Conservation (phyloP, 2,329 filamentous ascomycete species). For the Aspergillus fijiensis region DNA sequence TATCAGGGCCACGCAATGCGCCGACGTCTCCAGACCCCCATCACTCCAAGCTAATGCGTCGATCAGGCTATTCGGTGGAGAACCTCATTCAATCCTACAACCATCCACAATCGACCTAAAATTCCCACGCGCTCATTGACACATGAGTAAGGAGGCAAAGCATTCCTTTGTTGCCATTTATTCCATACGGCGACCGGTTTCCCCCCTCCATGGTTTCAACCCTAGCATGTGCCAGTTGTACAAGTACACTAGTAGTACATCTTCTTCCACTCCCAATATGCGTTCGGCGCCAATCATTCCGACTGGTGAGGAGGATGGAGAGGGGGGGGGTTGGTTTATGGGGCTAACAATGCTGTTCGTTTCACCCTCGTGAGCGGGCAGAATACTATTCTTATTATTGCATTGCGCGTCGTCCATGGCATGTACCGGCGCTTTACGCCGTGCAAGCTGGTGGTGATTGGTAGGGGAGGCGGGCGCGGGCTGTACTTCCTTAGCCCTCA, state of each 20-base stretch:
- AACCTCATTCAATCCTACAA: neutral
- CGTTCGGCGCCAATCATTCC: neutral
- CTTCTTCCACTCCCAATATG: neutral
- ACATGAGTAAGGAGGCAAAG: neutral
- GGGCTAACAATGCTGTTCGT: neutral
- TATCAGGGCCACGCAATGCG: slow-evolving; percentile 6
- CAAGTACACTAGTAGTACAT: neutral
- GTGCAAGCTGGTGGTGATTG: slow-evolving; percentile 5
- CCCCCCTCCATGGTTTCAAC: neutral
- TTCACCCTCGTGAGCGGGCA: neutral
- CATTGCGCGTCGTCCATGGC: neutral
- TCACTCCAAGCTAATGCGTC: neutral
- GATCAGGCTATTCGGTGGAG: slow-evolving; percentile 6
- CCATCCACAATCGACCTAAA: no score
- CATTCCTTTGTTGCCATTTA: neutral
- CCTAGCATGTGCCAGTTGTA: slow-evolving; percentile 1
- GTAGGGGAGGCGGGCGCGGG: neutral
- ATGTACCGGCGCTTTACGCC: neutral
- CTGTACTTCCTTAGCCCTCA: neutral
- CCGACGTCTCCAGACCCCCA: neutral
- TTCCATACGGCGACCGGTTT: neutral
- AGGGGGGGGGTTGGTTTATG: no score
- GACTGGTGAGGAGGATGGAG: neutral
- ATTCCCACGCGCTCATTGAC: neutral
- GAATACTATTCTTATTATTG: neutral